Conservation (phyloP, 2,329 filamentous ascomycete species). For the Sarocladium brachiariae region DNA sequence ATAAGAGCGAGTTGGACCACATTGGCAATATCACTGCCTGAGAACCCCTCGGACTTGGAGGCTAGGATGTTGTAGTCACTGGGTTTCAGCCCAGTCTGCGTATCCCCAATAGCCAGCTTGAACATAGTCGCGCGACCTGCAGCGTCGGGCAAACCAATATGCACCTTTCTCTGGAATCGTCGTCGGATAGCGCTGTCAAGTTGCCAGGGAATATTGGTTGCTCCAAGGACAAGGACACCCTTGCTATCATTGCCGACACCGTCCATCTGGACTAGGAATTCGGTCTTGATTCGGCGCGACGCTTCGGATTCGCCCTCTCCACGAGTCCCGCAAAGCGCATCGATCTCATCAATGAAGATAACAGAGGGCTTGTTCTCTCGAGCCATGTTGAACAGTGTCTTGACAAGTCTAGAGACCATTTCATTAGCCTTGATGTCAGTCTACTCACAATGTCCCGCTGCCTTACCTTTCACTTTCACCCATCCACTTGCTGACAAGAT, state of each 20-base stretch:
- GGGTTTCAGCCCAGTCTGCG: constrained; percentile 73
- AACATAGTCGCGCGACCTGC: constrained; percentile 91
- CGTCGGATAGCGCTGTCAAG: constrained; percentile 91
- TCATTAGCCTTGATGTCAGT: constrained; percentile 16
- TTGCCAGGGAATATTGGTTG: constrained; percentile 99
- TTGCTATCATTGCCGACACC: constrained; percentile 94
- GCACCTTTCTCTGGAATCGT: constrained; percentile 91
- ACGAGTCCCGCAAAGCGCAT: constrained; percentile 88
- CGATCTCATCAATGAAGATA: constrained; percentile 98
- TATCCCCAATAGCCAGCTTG: constrained; percentile 87
- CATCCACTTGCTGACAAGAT: constrained; percentile 99
- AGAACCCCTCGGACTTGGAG: constrained; percentile 84
- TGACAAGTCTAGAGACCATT: constrained; percentile 63
- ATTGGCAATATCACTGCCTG: constrained; percentile 91
- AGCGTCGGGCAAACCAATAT: constrained; percentile 85
- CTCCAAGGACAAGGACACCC: constrained; percentile 88
- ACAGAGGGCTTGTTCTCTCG: constrained; percentile 97
- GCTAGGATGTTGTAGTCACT: constrained; percentile 77
- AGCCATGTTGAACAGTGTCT: constrained; percentile 95
- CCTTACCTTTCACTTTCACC: constrained; percentile 89
- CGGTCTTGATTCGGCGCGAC: constrained; percentile 94
- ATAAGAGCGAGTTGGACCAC: constrained; percentile 94
- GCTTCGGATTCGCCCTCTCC: constrained; percentile 96
- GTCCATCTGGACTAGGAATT: constrained; percentile 98
- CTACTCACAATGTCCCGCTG: not conserved